Percentiles rank a stretch among this genome's conserved stretches.
Conservation (phyloP, 116 monocot genomes). For the Dioscorea cayenensis region DNA sequence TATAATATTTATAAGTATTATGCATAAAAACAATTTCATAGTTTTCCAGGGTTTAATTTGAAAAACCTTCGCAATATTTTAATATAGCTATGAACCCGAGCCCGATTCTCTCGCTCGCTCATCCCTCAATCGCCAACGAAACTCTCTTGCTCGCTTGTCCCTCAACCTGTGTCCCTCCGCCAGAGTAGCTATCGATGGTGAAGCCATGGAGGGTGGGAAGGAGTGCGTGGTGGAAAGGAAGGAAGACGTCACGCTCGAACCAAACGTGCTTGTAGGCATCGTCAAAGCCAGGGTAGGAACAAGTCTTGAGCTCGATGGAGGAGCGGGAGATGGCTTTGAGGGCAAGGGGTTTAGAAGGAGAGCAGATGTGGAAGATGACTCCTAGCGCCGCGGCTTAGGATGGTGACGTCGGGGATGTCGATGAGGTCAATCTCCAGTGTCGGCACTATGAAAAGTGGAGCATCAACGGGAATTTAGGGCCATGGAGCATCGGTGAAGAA, state of each 20-base stretch:
- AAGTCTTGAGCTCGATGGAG: conserved; percentile 19
- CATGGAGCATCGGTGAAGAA: neutral
- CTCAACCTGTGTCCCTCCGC: conserved; percentile 18
- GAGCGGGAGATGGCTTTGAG: conserved; percentile 70
- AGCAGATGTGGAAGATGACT: conserved; percentile 65
- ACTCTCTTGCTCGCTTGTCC: too few species aligned
- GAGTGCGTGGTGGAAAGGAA: too few species aligned
- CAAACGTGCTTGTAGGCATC: conserved; percentile 55
- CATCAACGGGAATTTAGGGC: neutral
- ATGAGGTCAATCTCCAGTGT: conserved; percentile 28
- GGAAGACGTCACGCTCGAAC: conserved; percentile 76
- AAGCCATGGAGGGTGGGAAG: conserved; percentile 73
- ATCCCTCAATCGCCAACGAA: too few species aligned
- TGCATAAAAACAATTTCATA: too few species aligned
- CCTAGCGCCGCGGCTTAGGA: conserved; percentile 93
- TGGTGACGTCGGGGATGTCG: conserved; percentile 40
- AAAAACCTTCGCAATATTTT: too few species aligned
- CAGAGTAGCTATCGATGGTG: conserved; percentile 60
- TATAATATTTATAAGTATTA: too few species aligned
- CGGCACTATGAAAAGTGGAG: neutral
- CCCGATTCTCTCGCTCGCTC: too few species aligned
- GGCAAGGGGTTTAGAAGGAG: conserved; percentile 22
- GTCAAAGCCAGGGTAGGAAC: neutral
- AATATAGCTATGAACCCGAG: too few species aligned
- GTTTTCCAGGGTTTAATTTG: too few species aligned